Conservation (phyloP, 306 rosid species). For the Lathyrus oleraceus region DNA sequence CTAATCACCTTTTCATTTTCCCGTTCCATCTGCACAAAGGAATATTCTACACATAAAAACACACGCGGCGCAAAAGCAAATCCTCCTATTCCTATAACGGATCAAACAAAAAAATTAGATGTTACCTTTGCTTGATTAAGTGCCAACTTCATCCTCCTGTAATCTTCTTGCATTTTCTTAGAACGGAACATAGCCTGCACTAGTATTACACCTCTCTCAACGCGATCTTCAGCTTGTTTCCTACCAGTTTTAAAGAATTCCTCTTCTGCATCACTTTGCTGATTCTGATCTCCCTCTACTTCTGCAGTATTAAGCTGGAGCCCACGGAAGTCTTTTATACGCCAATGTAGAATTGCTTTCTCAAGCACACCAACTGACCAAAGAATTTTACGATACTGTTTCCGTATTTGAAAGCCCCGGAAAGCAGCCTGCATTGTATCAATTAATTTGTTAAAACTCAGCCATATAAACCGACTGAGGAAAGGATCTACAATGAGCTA, state of each 20-base stretch:
- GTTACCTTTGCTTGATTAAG: too few relatives aligned
- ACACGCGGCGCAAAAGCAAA: slow-evolving; percentile 9
- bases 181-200: too few relatives aligned
- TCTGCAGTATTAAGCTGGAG: too few relatives aligned
- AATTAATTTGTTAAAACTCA: too few relatives aligned
- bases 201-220: too few relatives aligned
- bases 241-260: too few relatives aligned
- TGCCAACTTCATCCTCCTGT: too few relatives aligned
- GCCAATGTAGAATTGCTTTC: slow-evolving; percentile 79
- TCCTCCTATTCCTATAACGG: neutral
- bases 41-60: slow-evolving; percentile 28
- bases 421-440: slow-evolving; percentile 74
- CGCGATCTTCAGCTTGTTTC: too few relatives aligned
- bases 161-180: too few relatives aligned
- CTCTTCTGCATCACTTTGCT: too few relatives aligned
- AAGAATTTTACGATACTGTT: slow-evolving; percentile 69
- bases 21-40: slow-evolving; percentile 70
- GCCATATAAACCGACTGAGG: neutral
- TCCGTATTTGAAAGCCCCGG: slow-evolving; percentile 68
- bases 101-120: neutral
- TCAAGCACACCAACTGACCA: slow-evolving; percentile 94
- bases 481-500: slow-evolving; percentile 1
- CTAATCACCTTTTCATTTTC: slow-evolving; percentile 60
- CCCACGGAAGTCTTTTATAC: too few relatives aligned
- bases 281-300: too few relatives aligned